Evolutionary conservation across 1,139 yeast genomes (phyloP), one percentile per base, ranked within the genome.

Genomic region (Candida albicans): DNA sequence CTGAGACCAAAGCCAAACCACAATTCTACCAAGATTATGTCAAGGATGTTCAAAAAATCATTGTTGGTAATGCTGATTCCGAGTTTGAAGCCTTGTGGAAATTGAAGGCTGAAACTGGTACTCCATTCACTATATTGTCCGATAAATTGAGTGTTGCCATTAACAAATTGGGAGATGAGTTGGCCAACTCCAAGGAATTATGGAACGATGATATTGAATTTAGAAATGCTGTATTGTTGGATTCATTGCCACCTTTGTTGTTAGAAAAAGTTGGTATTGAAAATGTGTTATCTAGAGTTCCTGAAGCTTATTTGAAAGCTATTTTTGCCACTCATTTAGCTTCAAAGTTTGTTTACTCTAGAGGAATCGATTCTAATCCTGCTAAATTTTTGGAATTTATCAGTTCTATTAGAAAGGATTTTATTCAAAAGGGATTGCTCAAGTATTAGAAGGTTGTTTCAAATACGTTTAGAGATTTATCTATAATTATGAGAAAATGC

Each of bases 81-180:
- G 99, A 93, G 68, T 95, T 95, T 61, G 85, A 85, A 57, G 86
- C 89, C 47, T 75, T 93, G 58, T 90, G 97, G 96, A 70, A 78
- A 51, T 82, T 90, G 60, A 82, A 84, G 57, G 72, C 79, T 50
- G 66, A 67, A 41, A 82, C 90, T n/a, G 84, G 84, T 36, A 75
- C 73, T 53, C 78, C 96, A 15, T 79, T 87, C 57, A 82, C 96
- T 15, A 82, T 82, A 47, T 76, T 91, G 49, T 87, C 96, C 22
- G 97, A 93, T 65, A 82, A 84, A 54, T 75, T 93, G 46, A 89
- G 97, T 5, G 77, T 79, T 52, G 85, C 96, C 36, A 93, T 93
- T 60, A 93, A 91, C 67, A 86, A 86, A 57, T 77, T 93, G 57
- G 89, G 87, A 47, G 98, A 90, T 63, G 96, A 91, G 68, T 78